Conservation (phyloP, 108 stramenopile genomes). For the Conticribra guillardii region DNA sequence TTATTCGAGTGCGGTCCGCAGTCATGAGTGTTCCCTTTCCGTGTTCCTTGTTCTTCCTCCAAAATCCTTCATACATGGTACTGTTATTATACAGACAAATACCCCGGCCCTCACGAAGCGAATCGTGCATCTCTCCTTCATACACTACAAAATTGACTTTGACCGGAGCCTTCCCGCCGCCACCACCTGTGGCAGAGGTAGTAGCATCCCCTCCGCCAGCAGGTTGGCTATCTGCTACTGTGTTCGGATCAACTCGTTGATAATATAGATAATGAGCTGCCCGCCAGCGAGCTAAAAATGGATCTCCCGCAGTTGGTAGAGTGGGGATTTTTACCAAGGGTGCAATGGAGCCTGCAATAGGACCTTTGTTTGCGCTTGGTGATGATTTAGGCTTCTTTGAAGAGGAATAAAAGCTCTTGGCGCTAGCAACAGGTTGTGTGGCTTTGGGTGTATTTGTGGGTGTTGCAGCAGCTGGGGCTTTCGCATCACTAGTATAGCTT, state of each 20-base stretch:
- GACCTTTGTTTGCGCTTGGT: constrained; percentile 4
- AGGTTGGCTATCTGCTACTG: constrained; percentile 12
- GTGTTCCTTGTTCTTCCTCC: constrained; percentile 88
- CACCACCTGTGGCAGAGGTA: constrained; percentile 13
- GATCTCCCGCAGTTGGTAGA: constrained; percentile 71
- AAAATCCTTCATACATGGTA: constrained; percentile 88
- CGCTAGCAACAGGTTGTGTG: background rate
- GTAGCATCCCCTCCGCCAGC: background rate
- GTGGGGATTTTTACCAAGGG: constrained; percentile 27
- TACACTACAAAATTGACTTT: constrained; percentile 77
- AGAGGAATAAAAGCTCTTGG: too few species aligned
- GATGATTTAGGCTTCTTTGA: constrained; percentile 7
- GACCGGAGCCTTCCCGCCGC: constrained; percentile 16
- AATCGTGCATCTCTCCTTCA: constrained; percentile 86
- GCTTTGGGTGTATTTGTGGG: background rate
- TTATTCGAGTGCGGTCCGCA: constrained; percentile 68
- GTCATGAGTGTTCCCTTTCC: constrained; percentile 81
- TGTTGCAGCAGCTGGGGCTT: background rate
- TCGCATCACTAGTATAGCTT: background rate
- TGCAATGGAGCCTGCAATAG: constrained; percentile 1
- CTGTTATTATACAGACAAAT: constrained; percentile 81
- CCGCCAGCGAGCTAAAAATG: constrained; percentile 76
- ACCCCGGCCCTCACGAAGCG: constrained; percentile 79
- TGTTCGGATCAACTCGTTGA: constrained; percentile 53
- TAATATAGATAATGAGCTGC: constrained; percentile 87